phyloP scores from a whole-genome alignment of 2,329 filamentous ascomycete species.

The Ascochyta lentis region DNA sequence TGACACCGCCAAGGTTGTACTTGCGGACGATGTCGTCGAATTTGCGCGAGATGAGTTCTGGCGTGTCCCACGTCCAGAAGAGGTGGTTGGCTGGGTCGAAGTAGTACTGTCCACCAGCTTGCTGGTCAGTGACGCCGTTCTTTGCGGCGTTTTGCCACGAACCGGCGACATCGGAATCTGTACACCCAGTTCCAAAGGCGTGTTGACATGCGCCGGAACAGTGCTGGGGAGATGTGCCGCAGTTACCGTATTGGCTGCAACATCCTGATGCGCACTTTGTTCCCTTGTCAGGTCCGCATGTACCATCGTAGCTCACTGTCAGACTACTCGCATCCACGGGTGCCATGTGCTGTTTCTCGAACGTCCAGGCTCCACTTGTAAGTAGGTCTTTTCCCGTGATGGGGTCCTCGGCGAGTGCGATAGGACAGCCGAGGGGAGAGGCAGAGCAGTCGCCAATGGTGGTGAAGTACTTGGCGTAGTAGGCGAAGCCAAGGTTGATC shows the following conservation, averaged over 20 bases:
- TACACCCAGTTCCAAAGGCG: conserved; percentile 51
- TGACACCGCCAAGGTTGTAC: conserved; percentile 70
- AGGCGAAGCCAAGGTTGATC: conserved; percentile 71
- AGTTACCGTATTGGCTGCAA: conserved; percentile 45
- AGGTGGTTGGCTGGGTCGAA: conserved; percentile 65
- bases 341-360: conserved; percentile 38
- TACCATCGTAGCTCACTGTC: conserved; percentile 33
- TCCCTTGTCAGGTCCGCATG: conserved; percentile 38
- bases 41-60: conserved; percentile 66
- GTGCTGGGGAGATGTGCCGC: conserved; percentile 35
- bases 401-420: conserved; percentile 65
- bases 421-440: conserved; percentile 64
- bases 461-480: conserved; percentile 73
- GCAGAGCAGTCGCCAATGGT: conserved; percentile 55
- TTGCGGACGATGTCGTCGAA: conserved; percentile 65
- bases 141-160: conserved; percentile 65
- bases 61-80: conserved; percentile 79
- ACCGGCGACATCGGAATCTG: conserved; percentile 56
- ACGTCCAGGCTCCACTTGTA: conserved; percentile 64
- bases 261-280: conserved; percentile 38
- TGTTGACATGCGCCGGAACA: conserved; percentile 44
- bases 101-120: conserved; percentile 70
- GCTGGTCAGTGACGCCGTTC: conserved; percentile 63
- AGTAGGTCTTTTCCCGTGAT: conserved; percentile 66
- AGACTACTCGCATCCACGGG: conserved; percentile 25